Percentiles rank a stretch among this genome's conserved stretches.
These are phyloP conservation scores for Pyricularia sp. DNA, from an alignment of 2,329 filamentous ascomycete genomes.

Conservation along the genomic window DNA sequence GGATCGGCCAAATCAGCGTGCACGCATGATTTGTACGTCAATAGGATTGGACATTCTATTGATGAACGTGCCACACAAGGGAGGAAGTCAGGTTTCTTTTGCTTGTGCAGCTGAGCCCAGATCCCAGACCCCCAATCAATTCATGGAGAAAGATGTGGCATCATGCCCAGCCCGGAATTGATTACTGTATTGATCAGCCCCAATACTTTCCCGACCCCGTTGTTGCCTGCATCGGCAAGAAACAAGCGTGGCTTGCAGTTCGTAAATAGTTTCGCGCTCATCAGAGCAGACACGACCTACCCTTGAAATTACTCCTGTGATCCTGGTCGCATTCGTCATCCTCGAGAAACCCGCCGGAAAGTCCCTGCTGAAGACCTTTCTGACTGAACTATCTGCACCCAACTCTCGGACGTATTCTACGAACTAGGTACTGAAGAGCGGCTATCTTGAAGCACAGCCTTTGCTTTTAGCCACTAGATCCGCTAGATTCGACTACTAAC, in stretches of 20 bases:
- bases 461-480: not conserved
- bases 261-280: not conserved
- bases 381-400: not conserved
- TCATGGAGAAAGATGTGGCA: not conserved
- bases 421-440: not conserved
- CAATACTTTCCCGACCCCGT: not conserved
- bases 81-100: not conserved
- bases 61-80: not conserved
- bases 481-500: not conserved
- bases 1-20: not conserved
- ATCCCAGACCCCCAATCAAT: not conserved
- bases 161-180: not conserved
- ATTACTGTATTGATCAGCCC: not conserved
- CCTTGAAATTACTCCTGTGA: not conserved
- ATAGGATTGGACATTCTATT: not conserved
- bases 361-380: not conserved
- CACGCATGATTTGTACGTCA: not conserved
- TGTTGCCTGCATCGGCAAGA: not conserved
- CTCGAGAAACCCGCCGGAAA: not conserved
- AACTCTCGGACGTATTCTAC: not conserved
- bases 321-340: slow-evolving; percentile 4
- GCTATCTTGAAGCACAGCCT: not conserved
- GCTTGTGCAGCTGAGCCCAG: not conserved
- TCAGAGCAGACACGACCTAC: not conserved
- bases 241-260: not conserved